Base-by-base conservation (phyloP, 768 basidiomycete genomes). In the Lentinula guzmanii region DNA sequence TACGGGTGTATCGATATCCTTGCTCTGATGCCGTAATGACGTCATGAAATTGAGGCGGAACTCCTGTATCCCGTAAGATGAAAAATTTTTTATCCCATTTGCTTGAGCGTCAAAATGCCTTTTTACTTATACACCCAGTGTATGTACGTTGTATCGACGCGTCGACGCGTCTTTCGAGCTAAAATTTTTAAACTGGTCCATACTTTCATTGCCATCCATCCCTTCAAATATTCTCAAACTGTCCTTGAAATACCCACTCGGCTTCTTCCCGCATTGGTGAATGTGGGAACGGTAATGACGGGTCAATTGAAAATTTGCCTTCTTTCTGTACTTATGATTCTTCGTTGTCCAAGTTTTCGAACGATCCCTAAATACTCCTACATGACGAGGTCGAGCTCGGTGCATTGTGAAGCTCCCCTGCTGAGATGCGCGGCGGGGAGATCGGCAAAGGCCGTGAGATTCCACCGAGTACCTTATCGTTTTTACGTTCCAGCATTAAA, bases 1-100 rank as follows among this genome's bases (percentile, higher is more conserved):
- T 78, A 79, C 66, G 85, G 82, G 9, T 86, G 80, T 64, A 65
- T 64, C 31, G 86, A 89, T 68, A 79, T 80, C 4, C 73, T 86
- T 62, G 75, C 78, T 21, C 67, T 86, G 62, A 81, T 28, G 28
- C n/a, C 21, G 15, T 46, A 46, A 9, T 6, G n/a, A 46, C 45
- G 45, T 8, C 13, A 39, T 8, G 37, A 39, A 8, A 39, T 39
- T 39, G 13, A 45, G 43, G 16, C 43, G 43, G 43, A 45, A 15
- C 7, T 18, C n/a, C 43, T 16, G 43, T 15, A 45, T 16, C 43
- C 43, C n/a, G 16, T 43, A n/a, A 43, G 42, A 43, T 43, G 42
- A 48, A 48, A 48, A 53, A 34, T 53, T 53, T 53, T 53, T 53
- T 53, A 53, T 53, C 52, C 51, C 24, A 6, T 53, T 4, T 28